These are phyloP conservation scores for Tuber aestivum DNA, from an alignment of 495 filamentous ascomycete genomes.

Conservation along the genomic window DNA sequence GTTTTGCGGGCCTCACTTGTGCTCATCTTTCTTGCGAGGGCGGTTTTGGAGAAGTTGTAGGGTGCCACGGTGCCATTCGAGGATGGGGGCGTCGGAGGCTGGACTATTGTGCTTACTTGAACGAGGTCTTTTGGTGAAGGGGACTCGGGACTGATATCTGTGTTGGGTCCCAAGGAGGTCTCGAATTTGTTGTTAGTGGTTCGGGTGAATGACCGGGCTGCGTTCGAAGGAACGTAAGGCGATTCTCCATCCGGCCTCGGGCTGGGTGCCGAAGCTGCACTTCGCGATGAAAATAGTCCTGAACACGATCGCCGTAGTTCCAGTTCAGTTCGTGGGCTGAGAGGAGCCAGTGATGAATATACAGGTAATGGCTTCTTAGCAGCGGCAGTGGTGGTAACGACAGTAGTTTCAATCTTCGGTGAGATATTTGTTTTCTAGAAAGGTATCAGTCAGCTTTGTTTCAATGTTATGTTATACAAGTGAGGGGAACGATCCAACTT, in stretches of 20 bases:
- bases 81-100: conserved; percentile 23
- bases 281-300: conserved; percentile 12
- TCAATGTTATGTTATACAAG: neutral
- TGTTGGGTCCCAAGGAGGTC: neutral
- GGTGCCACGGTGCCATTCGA: conserved; percentile 4
- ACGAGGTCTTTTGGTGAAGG: conserved; percentile 10
- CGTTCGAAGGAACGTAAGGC: conserved; percentile 17
- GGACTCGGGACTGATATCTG: conserved; percentile 4
- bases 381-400: conserved; percentile 4
- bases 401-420: conserved; percentile 18
- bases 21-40: conserved; percentile 27
- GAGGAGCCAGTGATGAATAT: conserved; percentile 23
- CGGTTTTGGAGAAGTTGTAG: conserved; percentile 25
- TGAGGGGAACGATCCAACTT: neutral
- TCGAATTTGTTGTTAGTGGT: neutral
- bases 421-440: conserved; percentile 31
- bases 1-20: conserved; percentile 16
- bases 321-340: conserved; percentile 33
- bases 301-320: conserved; percentile 31
- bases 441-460: conserved; percentile 5
- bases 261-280: conserved; percentile 7
- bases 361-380: conserved; percentile 18
- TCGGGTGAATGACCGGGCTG: conserved; percentile 14
- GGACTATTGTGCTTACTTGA: neutral
- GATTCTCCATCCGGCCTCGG: conserved; percentile 11